Percentiles rank a stretch among this genome's conserved stretches.
These are phyloP conservation scores for Trypanosoma congolense DNA, from an alignment of 208 protist genomes.

Conservation along the genomic window DNA sequence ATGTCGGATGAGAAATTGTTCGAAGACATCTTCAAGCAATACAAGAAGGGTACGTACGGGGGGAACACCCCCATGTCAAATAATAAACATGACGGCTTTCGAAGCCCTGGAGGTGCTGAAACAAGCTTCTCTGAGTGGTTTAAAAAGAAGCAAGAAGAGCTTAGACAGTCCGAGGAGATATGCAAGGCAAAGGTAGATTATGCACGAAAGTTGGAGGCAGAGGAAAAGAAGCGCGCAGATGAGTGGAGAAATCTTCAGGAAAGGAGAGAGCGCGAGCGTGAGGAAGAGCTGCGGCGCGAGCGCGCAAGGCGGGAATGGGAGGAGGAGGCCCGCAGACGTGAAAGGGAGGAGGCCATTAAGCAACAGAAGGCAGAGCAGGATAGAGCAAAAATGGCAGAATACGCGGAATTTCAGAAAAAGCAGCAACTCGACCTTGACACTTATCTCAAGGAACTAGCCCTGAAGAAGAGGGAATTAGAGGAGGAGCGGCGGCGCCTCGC, in stretches of 20 bases:
- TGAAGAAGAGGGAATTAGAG: slow-evolving; percentile 59
- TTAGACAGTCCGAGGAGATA: slow-evolving; percentile 62
- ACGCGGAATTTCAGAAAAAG: slow-evolving; percentile 47
- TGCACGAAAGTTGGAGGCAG: slow-evolving; percentile 59
- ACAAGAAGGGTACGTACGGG: slow-evolving; percentile 51
- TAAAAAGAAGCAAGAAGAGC: slow-evolving; percentile 76
- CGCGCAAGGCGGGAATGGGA: slow-evolving; percentile 39
- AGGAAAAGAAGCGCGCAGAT: slow-evolving; percentile 60
- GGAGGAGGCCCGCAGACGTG: slow-evolving; percentile 41
- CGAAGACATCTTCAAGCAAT: slow-evolving; percentile 75
- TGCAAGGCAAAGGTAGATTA: slow-evolving; percentile 69
- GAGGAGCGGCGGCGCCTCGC: slow-evolving; percentile 57
- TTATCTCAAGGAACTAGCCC: slow-evolving; percentile 65
- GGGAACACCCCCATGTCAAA: slow-evolving; percentile 10
- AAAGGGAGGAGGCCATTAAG: slow-evolving; percentile 35
- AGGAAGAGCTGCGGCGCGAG: slow-evolving; percentile 45
- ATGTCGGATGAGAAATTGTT: slow-evolving; percentile 73
- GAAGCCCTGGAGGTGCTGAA: slow-evolving; percentile 31
- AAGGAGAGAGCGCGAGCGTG: slow-evolving; percentile 52
- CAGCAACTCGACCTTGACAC: slow-evolving; percentile 76
- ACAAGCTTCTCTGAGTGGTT: slow-evolving; percentile 81
- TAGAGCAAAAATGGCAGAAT: slow-evolving; percentile 45
- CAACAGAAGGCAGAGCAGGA: slow-evolving; percentile 39
- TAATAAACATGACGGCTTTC: slow-evolving; percentile 22
- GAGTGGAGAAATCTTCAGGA: slow-evolving; percentile 76